These are phyloP conservation scores for Cryphonectria carpinicola DNA, from an alignment of 2,329 filamentous ascomycete species.

Conservation along the genomic window DNA sequence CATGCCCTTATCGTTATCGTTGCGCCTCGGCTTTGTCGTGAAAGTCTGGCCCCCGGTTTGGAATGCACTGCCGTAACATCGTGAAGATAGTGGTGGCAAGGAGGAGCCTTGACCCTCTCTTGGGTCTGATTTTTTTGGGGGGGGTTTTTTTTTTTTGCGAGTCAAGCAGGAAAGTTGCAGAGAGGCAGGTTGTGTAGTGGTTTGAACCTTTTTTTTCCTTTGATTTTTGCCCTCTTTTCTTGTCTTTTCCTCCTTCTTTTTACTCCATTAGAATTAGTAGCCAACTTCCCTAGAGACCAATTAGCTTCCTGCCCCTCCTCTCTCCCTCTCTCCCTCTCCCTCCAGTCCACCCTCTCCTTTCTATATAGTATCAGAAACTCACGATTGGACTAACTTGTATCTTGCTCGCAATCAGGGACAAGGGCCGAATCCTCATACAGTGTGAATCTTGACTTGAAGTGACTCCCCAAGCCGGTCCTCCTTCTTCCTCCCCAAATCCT, in stretches of 20 bases:
- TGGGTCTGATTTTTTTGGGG: not conserved
- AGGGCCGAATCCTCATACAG: not conserved
- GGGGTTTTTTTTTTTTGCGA: not conserved
- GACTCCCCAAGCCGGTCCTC: not conserved
- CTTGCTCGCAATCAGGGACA: not conserved
- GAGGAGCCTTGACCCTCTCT: not conserved
- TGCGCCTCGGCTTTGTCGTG: not conserved
- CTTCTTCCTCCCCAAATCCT: not conserved
- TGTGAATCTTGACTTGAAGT: not conserved
- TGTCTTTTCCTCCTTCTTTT: not conserved
- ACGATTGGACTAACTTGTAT: not conserved
- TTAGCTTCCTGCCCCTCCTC: not conserved
- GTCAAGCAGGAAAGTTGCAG: not conserved
- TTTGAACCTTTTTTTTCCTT: not conserved
- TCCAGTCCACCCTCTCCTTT: not conserved
- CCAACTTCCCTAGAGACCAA: not conserved
- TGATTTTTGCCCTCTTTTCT: not conserved
- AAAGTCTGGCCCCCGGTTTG: not conserved
- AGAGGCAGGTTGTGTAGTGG: not conserved
- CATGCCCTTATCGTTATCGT: not conserved
- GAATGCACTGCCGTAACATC: not conserved
- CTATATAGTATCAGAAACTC: not conserved
- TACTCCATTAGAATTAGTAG: not conserved
- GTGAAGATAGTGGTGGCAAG: not conserved
- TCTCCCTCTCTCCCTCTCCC: not conserved